These are phyloP conservation scores for Kwoniella sp. DNA, from an alignment of 768 basidiomycete species.

Conservation along the genomic window DNA sequence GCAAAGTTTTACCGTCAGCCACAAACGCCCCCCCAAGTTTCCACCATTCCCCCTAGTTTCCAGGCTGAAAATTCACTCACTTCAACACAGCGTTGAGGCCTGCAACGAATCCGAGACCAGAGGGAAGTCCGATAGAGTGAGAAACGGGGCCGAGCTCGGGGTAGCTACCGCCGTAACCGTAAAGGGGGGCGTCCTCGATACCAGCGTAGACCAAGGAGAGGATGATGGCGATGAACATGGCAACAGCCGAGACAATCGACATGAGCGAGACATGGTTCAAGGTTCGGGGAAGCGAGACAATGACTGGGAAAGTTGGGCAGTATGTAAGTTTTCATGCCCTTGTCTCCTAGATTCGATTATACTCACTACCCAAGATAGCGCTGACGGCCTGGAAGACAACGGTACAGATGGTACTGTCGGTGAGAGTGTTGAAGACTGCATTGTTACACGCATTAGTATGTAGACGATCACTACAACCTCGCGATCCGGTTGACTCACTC, in stretches of 20 bases:
- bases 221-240: conserved; percentile 50
- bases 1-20: no score
- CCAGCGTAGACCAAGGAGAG: conserved; percentile 47
- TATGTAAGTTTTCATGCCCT: neutral
- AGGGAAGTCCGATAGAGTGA: conserved; percentile 43
- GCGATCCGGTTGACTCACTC: conserved; percentile 26
- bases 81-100: conserved; percentile 49
- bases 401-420: conserved; percentile 42
- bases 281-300: conserved; percentile 48
- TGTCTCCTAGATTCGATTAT: no score
- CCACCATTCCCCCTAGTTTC: no score
- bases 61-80: conserved; percentile 23
- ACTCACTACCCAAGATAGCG: conserved; percentile 48
- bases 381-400: conserved; percentile 49
- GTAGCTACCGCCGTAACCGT: conserved; percentile 51
- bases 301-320: conserved; percentile 22
- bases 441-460: conserved; percentile 3
- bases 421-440: conserved; percentile 50
- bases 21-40: no score
- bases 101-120: conserved; percentile 38
- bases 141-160: conserved; percentile 42
- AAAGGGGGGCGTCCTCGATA: conserved; percentile 44
- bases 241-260: conserved; percentile 47
- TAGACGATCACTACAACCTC: neutral
- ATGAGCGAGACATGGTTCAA: conserved; percentile 50